A percentile compares a stretch with the other conserved stretches of the same genome.
Evolutionary conservation across 2,329 filamentous ascomycete genomes (phyloP).

Genomic region (Cordyceps tenuipes): DNA sequence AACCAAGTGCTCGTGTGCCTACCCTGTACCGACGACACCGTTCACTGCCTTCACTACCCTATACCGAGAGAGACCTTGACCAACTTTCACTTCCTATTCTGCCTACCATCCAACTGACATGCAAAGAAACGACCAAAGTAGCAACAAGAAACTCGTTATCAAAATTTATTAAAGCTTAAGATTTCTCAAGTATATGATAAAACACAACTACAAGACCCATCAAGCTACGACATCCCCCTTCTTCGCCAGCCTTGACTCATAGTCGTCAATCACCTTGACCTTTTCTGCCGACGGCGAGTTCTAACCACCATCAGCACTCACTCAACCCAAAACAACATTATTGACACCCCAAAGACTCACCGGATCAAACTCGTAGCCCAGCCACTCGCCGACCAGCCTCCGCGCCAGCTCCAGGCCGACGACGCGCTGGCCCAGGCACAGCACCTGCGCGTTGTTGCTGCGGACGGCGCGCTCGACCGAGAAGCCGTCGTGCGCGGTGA

Average conservation of each 20-base stretch:
- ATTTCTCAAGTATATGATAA: too few relatives aligned
- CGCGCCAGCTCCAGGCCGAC: constrained; percentile 73
- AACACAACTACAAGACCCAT: not conserved
- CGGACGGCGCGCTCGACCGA: constrained; percentile 71
- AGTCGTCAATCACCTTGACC: not conserved
- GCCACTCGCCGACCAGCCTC: constrained; percentile 70
- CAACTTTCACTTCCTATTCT: too few relatives aligned
- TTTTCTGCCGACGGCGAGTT: not conserved
- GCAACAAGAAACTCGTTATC: too few relatives aligned
- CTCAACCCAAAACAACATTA: too few relatives aligned
- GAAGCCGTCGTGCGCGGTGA: constrained; percentile 82
- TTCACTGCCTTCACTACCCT: too few relatives aligned
- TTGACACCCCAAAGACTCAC: not conserved
- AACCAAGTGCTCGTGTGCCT: too few relatives aligned
- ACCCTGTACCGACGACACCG: too few relatives aligned
- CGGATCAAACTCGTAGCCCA: constrained; percentile 72
- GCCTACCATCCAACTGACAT: too few relatives aligned
- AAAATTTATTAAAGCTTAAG: too few relatives aligned
- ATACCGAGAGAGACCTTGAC: too few relatives aligned
- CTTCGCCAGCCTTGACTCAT: not conserved
- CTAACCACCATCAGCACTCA: not conserved
- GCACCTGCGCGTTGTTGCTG: constrained; percentile 78
- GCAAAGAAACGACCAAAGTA: too few relatives aligned
- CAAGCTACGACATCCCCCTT: not conserved
- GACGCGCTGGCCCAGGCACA: constrained; percentile 79